Base-by-base conservation (phyloP, 371 early-diverging fungal genomes). In the Mucor velutinosus region DNA sequence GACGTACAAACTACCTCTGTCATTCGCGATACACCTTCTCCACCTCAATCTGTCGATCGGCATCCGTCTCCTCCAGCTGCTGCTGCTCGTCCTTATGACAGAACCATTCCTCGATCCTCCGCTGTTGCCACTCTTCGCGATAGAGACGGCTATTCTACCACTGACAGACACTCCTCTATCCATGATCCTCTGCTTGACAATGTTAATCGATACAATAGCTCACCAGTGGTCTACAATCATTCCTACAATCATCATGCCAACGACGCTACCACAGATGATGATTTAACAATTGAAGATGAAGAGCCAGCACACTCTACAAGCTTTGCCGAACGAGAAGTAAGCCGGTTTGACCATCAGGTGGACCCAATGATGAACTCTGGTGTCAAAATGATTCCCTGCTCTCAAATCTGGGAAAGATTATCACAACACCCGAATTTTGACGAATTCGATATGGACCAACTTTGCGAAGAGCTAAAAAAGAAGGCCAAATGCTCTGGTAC, bases 401-500 rank as follows among this genome's bases (percentile, higher is more conserved):
- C 74, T 29, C 76, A 84, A 58, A 82, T 77, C n/a, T 87, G 87
- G 87, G 85, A 85, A 66, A 69, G 76, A 3, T 55, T 87, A 61
- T 77, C 82, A 43, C 77, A 85, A 67, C 87, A 87, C 58, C 87
- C 87, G 27, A 81, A 78, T 27, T 81, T 85, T 66, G 87, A 87
- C 51, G 84, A 83, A 56, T 77, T 79, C 2, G 71, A 76, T 45
- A 61, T 78, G 30, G 69, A 71, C 17, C 62, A 69, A 25, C 62
- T 87, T 21, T 87, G 87, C 23, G 66, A 68, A 41, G 80, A 83
- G 58, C 63, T 87, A 37, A 85, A 85, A 60, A 60, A 76, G n/a
- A 85, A 84, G 71, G 86, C 87, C 10, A 82, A 73, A 65, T 87
- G 86, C 61, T 84, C 87, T 27, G 87, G 86, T 25, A 76, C 80